These are phyloP conservation scores for Neurospora sp. DNA, from an alignment of 2,329 filamentous ascomycete species.

Conservation along the genomic window DNA sequence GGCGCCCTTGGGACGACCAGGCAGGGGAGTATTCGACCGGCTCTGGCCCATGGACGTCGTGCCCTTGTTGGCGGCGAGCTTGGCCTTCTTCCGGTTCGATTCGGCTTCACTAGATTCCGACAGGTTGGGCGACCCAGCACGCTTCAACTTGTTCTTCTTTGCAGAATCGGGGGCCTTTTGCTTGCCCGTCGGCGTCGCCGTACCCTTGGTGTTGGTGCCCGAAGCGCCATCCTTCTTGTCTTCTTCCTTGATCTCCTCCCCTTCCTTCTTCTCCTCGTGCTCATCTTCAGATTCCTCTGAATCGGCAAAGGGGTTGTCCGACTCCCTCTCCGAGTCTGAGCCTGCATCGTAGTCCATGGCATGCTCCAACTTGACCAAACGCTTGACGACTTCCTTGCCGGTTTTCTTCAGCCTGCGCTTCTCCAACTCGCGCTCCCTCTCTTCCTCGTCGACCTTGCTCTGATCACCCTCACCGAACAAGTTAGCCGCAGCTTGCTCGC, in stretches of 20 bases:
- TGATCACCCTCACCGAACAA: conserved; percentile 65
- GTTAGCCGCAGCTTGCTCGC: conserved; percentile 79
- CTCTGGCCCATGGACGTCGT: conserved; percentile 38
- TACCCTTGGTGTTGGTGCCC: conserved; percentile 58
- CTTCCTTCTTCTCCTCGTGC: conserved; percentile 49
- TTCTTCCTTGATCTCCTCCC: conserved; percentile 52
- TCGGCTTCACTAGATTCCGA: conserved; percentile 92
- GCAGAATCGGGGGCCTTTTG: conserved; percentile 33
- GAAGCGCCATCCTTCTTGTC: conserved; percentile 44
- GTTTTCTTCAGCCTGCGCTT: conserved; percentile 59
- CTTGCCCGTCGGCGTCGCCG: conserved; percentile 44
- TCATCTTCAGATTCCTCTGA: conserved; percentile 45
- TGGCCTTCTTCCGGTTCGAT: conserved; percentile 67
- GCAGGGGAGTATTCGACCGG: conserved; percentile 45
- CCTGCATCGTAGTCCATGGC: conserved; percentile 82
- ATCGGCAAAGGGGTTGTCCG: conserved; percentile 25
- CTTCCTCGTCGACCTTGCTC: conserved; percentile 61
- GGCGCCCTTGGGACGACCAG: conserved; percentile 37
- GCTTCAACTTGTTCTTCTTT: conserved; percentile 61
- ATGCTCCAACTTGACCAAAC: conserved; percentile 74
- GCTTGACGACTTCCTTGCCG: conserved; percentile 70
- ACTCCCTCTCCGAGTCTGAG: conserved; percentile 41
- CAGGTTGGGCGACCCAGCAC: conserved; percentile 73
- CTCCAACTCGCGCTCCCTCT: conserved; percentile 57
- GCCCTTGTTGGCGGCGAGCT: conserved; percentile 40